These are phyloP conservation scores for Ascochyta koolunga DNA, from an alignment of 2,329 filamentous ascomycete species.

Conservation along the genomic window DNA sequence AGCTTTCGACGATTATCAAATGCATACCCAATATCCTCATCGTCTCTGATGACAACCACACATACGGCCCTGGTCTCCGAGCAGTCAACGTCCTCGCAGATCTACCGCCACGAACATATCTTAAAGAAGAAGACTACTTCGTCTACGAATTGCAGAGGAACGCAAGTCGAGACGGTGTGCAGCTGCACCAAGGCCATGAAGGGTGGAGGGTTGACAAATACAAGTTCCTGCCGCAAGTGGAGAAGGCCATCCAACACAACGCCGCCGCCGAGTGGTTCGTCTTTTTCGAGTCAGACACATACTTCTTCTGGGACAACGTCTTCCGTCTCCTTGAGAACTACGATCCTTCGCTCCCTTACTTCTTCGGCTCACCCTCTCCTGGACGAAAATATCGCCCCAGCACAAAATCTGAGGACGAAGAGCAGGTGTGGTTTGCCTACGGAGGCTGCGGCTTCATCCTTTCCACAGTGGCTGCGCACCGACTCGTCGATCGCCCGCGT, in stretches of 20 bases:
- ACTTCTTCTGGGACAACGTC: conserved; percentile 33
- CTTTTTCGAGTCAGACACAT: conserved; percentile 31
- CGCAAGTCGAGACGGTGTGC: conserved; percentile 12
- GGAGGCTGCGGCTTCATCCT: conserved; percentile 47
- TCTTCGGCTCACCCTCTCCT: conserved; percentile 38
- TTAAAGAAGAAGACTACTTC: conserved; percentile 45
- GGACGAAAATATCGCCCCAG: conserved; percentile 22
- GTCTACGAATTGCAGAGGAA: conserved; percentile 39
- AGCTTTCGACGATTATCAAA: conserved; percentile 57
- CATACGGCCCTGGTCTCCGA: conserved; percentile 52
- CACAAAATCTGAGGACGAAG: conserved; percentile 38
- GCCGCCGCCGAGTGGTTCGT: conserved; percentile 26
- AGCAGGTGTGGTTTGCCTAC: conserved; percentile 45
- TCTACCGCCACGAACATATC: conserved; percentile 45
- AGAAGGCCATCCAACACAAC: conserved; percentile 47
- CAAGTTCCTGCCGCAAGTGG: conserved; percentile 59
- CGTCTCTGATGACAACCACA: conserved; percentile 60
- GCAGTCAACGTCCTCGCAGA: conserved; percentile 47
- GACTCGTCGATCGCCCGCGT: conserved; percentile 44
- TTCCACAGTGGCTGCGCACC: conserved; percentile 56
- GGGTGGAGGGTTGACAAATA: conserved; percentile 53
- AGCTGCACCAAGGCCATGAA: conserved; percentile 40
- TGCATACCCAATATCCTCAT: conserved; percentile 60
- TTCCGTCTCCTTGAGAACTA: conserved; percentile 41
- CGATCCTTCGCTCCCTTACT: conserved; percentile 35